These are phyloP conservation scores for Nigrospora sphaerica DNA, from an alignment of 2,329 filamentous ascomycete genomes.

Conservation along the genomic window DNA sequence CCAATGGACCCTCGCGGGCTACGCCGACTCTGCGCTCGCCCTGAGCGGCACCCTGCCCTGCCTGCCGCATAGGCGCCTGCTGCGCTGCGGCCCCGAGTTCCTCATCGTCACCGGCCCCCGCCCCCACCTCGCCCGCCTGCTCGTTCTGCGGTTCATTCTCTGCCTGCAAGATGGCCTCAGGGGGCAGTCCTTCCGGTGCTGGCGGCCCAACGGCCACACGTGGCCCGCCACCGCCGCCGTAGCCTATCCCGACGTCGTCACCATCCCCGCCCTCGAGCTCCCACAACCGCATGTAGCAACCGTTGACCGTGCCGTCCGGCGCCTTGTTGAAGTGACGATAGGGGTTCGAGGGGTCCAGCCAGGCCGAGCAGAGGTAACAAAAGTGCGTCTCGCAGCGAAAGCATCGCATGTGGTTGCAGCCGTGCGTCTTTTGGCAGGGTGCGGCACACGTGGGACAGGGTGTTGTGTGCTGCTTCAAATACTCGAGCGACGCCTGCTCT, in stretches of 20 bases:
- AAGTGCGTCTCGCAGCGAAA: constrained; percentile 87
- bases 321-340: constrained; percentile 81
- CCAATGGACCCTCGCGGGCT: constrained; percentile 49
- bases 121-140: constrained; percentile 20
- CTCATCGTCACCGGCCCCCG: constrained; percentile 22
- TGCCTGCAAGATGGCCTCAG: constrained; percentile 7
- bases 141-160: constrained; percentile 5
- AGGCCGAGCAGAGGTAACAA: constrained; percentile 89
- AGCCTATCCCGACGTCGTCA: constrained; percentile 39
- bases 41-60: constrained; percentile 6
- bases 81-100: constrained; percentile 14
- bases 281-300: constrained; percentile 83
- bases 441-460: constrained; percentile 83
- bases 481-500: constrained; percentile 80
- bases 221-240: constrained; percentile 27
- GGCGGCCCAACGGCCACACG: constrained; percentile 10
- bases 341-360: constrained; percentile 73
- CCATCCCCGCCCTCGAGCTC: constrained; percentile 79
- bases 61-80: constrained; percentile 4
- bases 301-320: constrained; percentile 41
- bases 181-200: constrained; percentile 14
- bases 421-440: constrained; percentile 82
- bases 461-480: constrained; percentile 73
- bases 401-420: constrained; percentile 97
- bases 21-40: constrained; percentile 20